Percentiles rank a stretch among this genome's conserved stretches.
Conservation (phyloP, 2,329 filamentous ascomycete genomes). For the Sclerotinia minor region DNA sequence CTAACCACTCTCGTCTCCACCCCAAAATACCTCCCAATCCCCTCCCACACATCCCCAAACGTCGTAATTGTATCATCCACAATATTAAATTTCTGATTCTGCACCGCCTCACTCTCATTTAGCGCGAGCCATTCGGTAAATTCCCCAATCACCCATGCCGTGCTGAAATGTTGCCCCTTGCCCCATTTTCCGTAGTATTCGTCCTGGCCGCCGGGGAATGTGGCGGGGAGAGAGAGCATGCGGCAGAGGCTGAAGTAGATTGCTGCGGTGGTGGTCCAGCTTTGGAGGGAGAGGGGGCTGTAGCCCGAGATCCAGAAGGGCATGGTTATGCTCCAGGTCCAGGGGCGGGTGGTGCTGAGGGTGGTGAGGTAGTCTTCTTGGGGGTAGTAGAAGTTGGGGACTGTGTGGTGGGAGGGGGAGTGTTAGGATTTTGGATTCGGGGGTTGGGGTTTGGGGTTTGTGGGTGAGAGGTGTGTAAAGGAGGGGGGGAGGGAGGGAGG, state of each 20-base stretch:
- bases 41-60: conserved; percentile 13
- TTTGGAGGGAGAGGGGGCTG: background rate
- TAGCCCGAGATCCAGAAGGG: conserved; percentile 23
- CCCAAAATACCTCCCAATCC: conserved; percentile 11
- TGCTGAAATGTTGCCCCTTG: conserved; percentile 17
- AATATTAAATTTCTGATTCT: conserved; percentile 21
- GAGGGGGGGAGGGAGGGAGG: too few species aligned
- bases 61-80: conserved; percentile 20
- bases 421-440: background rate
- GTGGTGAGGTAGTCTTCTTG: conserved; percentile 20
- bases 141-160: background rate
- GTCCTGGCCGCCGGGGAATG: conserved; percentile 3
- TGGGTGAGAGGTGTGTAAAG: background rate
- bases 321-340: conserved; percentile 18
- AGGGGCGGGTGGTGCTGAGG: background rate
- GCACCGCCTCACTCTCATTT: background rate
- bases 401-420: background rate
- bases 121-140: conserved; percentile 14
- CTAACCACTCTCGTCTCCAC: conserved; percentile 5
- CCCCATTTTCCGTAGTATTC: conserved; percentile 1
- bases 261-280: conserved; percentile 9
- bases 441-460: background rate
- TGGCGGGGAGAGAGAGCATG: background rate
- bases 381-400: conserved; percentile 14
- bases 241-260: conserved; percentile 13